Evolutionary conservation across 1,284 basidiomycete genomes (phyloP).

Genomic region (Ustilago hordei): DNA sequence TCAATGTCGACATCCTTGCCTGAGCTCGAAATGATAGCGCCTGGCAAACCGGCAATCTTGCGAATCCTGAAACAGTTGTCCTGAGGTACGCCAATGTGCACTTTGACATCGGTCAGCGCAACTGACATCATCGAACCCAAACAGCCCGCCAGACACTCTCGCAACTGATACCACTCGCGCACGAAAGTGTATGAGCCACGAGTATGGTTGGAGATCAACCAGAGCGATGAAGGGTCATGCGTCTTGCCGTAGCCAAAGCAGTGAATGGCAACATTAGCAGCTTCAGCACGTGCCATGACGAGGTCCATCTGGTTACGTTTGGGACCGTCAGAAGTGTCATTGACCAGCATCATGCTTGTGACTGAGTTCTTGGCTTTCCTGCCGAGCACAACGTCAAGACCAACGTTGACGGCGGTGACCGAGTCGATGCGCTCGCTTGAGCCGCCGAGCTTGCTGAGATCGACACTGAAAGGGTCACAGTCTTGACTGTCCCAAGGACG

Average conservation of each 20-base stretch:
- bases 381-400: slow-evolving; percentile 87
- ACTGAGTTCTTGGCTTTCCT: slow-evolving; percentile 89
- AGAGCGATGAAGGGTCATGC: slow-evolving; percentile 96
- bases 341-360: slow-evolving; percentile 90
- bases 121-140: slow-evolving; percentile 64
- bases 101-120: slow-evolving; percentile 59
- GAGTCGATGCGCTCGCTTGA: slow-evolving; percentile 61
- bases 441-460: slow-evolving; percentile 57
- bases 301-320: slow-evolving; percentile 98
- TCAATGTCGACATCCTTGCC: slow-evolving; percentile 95
- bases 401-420: slow-evolving; percentile 64
- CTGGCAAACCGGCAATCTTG: slow-evolving; percentile 59
- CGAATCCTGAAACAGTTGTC: slow-evolving; percentile 64
- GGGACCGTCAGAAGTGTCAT: slow-evolving; percentile 88
- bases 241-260: slow-evolving; percentile 95
- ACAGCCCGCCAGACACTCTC: slow-evolving; percentile 63
- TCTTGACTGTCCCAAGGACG: slow-evolving; percentile 54
- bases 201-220: slow-evolving; percentile 98
- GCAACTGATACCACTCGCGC: slow-evolving; percentile 64
- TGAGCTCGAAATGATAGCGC: slow-evolving; percentile 78
- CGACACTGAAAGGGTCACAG: slow-evolving; percentile 58
- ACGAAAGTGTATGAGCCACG: slow-evolving; percentile 87
- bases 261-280: slow-evolving; percentile 94
- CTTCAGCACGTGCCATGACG: slow-evolving; percentile 92
- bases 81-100: slow-evolving; percentile 60